These are phyloP conservation scores for Gentiana macrophylla DNA, from an alignment of 257 asterid genomes.

Conservation along the genomic window DNA sequence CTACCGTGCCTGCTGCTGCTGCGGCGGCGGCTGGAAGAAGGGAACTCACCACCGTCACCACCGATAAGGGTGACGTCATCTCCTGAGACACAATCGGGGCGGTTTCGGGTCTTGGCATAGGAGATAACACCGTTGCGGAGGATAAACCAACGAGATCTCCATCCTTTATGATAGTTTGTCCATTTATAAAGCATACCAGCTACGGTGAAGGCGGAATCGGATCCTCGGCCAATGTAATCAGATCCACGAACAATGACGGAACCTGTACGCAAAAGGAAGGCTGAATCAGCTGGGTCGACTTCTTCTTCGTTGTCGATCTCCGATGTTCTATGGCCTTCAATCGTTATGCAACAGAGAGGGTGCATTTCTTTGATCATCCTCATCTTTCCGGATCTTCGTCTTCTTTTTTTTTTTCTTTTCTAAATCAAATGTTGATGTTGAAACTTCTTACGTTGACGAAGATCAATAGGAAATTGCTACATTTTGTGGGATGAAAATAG, in stretches of 20 bases:
- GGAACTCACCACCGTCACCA: slow-evolving; percentile 4
- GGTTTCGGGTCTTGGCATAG: slow-evolving; percentile 53
- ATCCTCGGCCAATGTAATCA: slow-evolving; percentile 49
- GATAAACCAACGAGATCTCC: slow-evolving; percentile 96
- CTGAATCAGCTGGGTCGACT: slow-evolving; percentile 46
- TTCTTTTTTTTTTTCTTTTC: background rate
- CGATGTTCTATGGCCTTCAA: slow-evolving; percentile 38
- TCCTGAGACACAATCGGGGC: slow-evolving; percentile 37
- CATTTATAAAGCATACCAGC: slow-evolving; percentile 79
- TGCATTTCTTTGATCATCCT: slow-evolving; percentile 80
- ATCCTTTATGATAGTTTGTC: slow-evolving; percentile 91
- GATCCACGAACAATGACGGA: slow-evolving; percentile 71
- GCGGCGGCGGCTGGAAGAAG: slow-evolving; percentile 29
- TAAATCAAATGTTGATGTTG: no score
- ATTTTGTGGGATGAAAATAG: no score
- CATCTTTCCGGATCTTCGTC: slow-evolving; percentile 24
- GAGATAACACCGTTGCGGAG: slow-evolving; percentile 66
- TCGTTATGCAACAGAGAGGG: slow-evolving; percentile 83
- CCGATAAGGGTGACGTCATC: slow-evolving; percentile 30
- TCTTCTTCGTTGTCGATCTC: slow-evolving; percentile 36
- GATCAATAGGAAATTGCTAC: no score
- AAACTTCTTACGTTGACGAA: no score
- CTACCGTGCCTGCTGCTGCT: slow-evolving; percentile 29
- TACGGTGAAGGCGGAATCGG: slow-evolving; percentile 45
- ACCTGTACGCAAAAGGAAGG: slow-evolving; percentile 48